Evolutionary conservation across 2,329 filamentous ascomycete genomes (phyloP), one percentile per base, ranked within the genome.

Genomic region (Hypoxylon sp.): DNA sequence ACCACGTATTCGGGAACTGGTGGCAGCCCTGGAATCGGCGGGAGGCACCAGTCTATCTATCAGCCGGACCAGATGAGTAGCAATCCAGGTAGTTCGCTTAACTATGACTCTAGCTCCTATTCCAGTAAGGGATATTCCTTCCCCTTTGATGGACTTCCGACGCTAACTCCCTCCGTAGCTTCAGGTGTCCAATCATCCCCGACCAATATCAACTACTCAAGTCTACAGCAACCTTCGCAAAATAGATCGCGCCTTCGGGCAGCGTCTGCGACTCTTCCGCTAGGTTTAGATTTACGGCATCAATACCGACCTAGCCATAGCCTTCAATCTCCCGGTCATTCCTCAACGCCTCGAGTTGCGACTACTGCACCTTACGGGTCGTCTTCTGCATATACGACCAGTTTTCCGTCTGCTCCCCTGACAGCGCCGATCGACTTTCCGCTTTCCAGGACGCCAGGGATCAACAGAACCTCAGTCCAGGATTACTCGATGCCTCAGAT

Each of bases 401-500:
- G 83, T 68, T 87, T 84, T 69, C 80, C 85, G 1, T 84, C 84
- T 4, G 83, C 85, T 4, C 84, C 86, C 0, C 77, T 87, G 12
- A 82, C 83, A 2, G 83, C 85, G 1, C 85, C 85, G 0, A 79
- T 85, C 65, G 84, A 87, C 54, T 86, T 84, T 68, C 79, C 82
- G 2, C 75, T 84, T 12, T 79, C 83, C 1, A 76, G 82, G 42
- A 82, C 81, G 2, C 78, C 80, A 12, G 75, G 74, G 28, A 75
- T 79, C 42, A 61, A 52, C 55, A 73, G 77, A 52, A 72, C 61
- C 64, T 76, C 64, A 71, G 76, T 78, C 28, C 76, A 75, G 18
- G 83, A 86, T 56, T 86, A 85, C 72, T 80, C 81, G 11, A 82
- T 85, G 71, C 80, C 84, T 2, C 85, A 87, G 71, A 79, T 87